Percentiles rank a stretch among this genome's conserved stretches.
Conservation (phyloP, 1,139 yeast species). For the Yamadazyma sp. region DNA sequence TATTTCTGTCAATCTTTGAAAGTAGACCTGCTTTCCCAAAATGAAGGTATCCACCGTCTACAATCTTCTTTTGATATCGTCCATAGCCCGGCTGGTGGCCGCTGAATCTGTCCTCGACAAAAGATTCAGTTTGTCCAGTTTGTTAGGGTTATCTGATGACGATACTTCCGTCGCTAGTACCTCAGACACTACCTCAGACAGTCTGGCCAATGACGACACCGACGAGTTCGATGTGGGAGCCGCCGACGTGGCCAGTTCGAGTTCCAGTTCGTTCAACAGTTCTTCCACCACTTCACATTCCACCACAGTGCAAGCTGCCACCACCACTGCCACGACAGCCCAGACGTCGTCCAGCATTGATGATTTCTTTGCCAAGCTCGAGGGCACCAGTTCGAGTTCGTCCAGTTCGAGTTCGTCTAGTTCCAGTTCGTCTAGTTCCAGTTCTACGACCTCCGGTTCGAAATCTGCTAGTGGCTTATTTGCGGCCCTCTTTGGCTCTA, state of each 20-base stretch:
- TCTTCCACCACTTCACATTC: slow-evolving; percentile 4
- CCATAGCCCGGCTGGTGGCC: slow-evolving; percentile 13
- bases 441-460: background rate
- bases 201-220: slow-evolving; percentile 7
- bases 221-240: background rate
- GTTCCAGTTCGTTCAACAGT: slow-evolving; percentile 2
- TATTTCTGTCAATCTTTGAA: background rate
- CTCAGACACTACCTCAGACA: slow-evolving; percentile 9
- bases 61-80: slow-evolving; percentile 15
- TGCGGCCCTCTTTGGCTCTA: slow-evolving; percentile 7
- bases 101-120: slow-evolving; percentile 12
- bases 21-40: too few relatives aligned
- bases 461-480: slow-evolving; percentile 3
- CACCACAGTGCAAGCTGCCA: too few relatives aligned
- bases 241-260: slow-evolving; percentile 5
- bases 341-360: slow-evolving; percentile 9
- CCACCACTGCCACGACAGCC: slow-evolving; percentile 9
- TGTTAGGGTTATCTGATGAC: slow-evolving; percentile 8
- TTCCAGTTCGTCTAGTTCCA: background rate
- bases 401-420: slow-evolving; percentile 8
- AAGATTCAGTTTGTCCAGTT: slow-evolving; percentile 16
- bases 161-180: slow-evolving; percentile 8
- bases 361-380: slow-evolving; percentile 10
- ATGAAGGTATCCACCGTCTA: slow-evolving; percentile 17
- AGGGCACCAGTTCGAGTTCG: slow-evolving; percentile 2